Conservation (phyloP, 257 asterid species). For the Jasminum sambac region DNA sequence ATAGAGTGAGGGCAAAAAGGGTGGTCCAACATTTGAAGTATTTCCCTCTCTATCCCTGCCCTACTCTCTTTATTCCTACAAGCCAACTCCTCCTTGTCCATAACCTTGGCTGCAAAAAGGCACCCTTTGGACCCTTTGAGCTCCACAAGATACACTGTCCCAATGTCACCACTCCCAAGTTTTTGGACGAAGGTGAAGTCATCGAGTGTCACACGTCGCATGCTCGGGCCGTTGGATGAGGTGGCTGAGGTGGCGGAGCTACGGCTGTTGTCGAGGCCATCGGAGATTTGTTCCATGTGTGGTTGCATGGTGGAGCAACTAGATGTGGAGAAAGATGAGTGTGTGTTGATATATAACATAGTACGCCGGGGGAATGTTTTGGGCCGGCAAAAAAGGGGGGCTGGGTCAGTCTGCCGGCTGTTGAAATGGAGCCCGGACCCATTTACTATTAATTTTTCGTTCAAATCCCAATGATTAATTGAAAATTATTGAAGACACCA, state of each 20-base stretch:
- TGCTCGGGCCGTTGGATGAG: neutral
- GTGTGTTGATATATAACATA: conserved; percentile 3
- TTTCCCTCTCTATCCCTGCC: conserved; percentile 67
- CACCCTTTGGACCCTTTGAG: conserved; percentile 46
- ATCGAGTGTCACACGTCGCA: conserved; percentile 34
- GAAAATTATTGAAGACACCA: neutral
- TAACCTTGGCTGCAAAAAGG: conserved; percentile 70
- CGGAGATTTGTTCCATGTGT: conserved; percentile 12
- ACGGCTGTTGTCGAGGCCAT: conserved; percentile 1
- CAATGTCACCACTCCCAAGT: conserved; percentile 80
- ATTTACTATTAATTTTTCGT: neutral
- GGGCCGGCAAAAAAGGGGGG: conserved; percentile 54
- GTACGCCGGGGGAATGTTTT: conserved; percentile 27
- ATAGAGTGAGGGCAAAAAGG: conserved; percentile 80
- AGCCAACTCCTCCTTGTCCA: conserved; percentile 76
- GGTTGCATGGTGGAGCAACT: conserved; percentile 28
- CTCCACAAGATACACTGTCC: conserved; percentile 74
- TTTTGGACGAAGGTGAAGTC: conserved; percentile 54
- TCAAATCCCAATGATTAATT: neutral
- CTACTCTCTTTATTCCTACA: conserved; percentile 65
- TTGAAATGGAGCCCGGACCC: conserved; percentile 38
- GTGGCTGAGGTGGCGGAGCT: conserved; percentile 27
- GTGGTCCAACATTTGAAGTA: conserved; percentile 74
- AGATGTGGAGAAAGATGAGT: conserved; percentile 3
- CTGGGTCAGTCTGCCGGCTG: conserved; percentile 64